phyloP scores from a whole-genome alignment of 2,329 filamentous ascomycete genomes.

The Microascus cirrosus region DNA sequence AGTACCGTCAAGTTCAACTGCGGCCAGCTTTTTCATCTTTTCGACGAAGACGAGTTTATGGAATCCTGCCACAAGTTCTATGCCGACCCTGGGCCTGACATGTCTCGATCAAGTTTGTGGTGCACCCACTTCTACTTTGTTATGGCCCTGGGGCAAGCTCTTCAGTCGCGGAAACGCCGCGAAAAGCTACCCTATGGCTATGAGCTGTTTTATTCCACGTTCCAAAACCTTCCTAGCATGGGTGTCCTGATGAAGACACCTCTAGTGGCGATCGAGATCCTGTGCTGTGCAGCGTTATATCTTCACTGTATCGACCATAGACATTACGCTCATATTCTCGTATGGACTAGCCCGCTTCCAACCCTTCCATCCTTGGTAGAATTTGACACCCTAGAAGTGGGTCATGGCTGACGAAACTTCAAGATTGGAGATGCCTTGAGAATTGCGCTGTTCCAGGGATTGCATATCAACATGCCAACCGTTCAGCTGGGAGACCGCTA shows the following conservation, averaged over 20 bases:
- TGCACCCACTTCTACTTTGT: slow-evolving; percentile 42
- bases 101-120: slow-evolving; percentile 22
- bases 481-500: slow-evolving; percentile 24
- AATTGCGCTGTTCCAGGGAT: slow-evolving; percentile 33
- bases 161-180: slow-evolving; percentile 26
- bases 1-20: slow-evolving; percentile 46
- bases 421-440: slow-evolving; percentile 40
- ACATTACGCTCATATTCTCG: slow-evolving; percentile 30
- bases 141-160: slow-evolving; percentile 43
- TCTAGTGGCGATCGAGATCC: slow-evolving; percentile 32
- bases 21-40: slow-evolving; percentile 40
- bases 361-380: neutral
- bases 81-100: slow-evolving; percentile 9
- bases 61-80: slow-evolving; percentile 15
- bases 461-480: slow-evolving; percentile 39
- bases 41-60: slow-evolving; percentile 42
- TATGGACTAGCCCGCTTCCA: slow-evolving; percentile 11
- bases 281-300: slow-evolving; percentile 40
- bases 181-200: slow-evolving; percentile 29
- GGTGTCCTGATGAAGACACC: slow-evolving; percentile 27
- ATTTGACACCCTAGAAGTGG: too few species aligned
- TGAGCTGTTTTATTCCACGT: slow-evolving; percentile 31
- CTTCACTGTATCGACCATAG: slow-evolving; percentile 38
- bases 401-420: neutral
- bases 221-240: slow-evolving; percentile 29